Base-by-base conservation (phyloP, 768 basidiomycete species). In the Fistulinella prunicolor region DNA sequence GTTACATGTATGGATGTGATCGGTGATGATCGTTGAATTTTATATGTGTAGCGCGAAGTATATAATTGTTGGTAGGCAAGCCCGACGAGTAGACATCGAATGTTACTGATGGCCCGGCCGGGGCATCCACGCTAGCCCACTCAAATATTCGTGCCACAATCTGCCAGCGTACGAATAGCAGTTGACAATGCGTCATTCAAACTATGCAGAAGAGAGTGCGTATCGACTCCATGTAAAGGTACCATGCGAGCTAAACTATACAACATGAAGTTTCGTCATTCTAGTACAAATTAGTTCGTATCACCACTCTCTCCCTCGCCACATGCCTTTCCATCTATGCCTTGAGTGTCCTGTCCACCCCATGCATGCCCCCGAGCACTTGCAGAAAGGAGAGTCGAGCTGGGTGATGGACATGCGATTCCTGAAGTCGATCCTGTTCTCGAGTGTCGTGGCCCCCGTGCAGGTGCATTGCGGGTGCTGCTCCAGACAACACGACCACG, bases 401-500 rank as follows among this genome's bases (percentile, higher is more conserved):
- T 44, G 24, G 56, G 19, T 14, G 55, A 48, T 28, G 64, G 55
- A 49, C 56, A 50, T 30, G 40, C 32, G 2, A 54, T 35, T 39
- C 61, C 58, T 9, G 57, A 42, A 24, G 51, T 35, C 19, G 67
- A 58, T 22, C 55, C 49, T 0, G 62, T 36, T 44, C 62, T 57
- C 17, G 56, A 45, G 39, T 57, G 55, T 38, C 59, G 62, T 35
- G 49, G 47, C 30, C 66, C 67, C 39, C 65, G 46, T 17, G 50
- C 57, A 38, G 62, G 34, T 43, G 39, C 42, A 36, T 46, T 59
- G 19, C 58, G 60, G 20, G 66, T 54, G 34, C 66, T 70, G 42
- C 66, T 69, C 68, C 69, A 70, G 40, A 83, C 77, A 19, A 83
- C 82, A 46, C 82, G 70, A 9, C 82, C 82, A 38, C 83, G 72